Percentiles rank a stretch among this genome's conserved stretches.
Evolutionary conservation across 1,139 yeast genomes (phyloP).

Genomic region (Yamadazyma jaroonii): DNA sequence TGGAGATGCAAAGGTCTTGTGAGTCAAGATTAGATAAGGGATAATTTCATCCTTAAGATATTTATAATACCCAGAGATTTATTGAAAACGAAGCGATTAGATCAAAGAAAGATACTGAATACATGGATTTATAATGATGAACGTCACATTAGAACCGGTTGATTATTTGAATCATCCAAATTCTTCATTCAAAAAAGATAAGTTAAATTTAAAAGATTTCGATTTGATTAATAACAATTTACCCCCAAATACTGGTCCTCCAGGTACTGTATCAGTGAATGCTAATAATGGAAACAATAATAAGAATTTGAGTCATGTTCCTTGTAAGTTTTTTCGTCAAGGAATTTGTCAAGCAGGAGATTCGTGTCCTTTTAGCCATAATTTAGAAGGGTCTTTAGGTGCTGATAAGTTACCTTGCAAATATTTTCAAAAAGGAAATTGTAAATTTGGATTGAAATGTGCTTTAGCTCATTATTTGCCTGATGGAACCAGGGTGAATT

Average conservation of each 20-base stretch:
- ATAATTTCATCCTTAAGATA: constrained; percentile 2
- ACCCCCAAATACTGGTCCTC: constrained; percentile 45
- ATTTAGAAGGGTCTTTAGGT: constrained; percentile 53
- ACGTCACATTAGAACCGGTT: no score
- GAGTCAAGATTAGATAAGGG: constrained; percentile 8
- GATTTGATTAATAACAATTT: constrained; percentile 20
- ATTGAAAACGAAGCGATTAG: no score
- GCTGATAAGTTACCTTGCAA: constrained; percentile 81
- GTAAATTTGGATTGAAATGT: constrained; percentile 90
- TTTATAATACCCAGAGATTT: no score
- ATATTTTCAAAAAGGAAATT: constrained; percentile 90
- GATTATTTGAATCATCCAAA: no score
- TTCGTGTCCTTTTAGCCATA: constrained; percentile 89
- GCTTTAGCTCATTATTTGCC: constrained; percentile 89
- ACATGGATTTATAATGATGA: no score
- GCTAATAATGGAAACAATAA: constrained; percentile 14
- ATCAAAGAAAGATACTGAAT: no score
- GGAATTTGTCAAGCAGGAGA: constrained; percentile 94
- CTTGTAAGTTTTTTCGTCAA: constrained; percentile 88
- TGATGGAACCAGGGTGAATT: constrained; percentile 80
- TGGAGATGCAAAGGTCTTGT: constrained; percentile 4
- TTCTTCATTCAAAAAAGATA: not conserved
- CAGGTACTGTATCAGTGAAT: constrained; percentile 27
- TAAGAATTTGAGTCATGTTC: constrained; percentile 78
- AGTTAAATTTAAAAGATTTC: constrained; percentile 10